These are phyloP conservation scores for Daldinia sp. DNA, from an alignment of 2,329 filamentous ascomycete species.

Conservation along the genomic window DNA sequence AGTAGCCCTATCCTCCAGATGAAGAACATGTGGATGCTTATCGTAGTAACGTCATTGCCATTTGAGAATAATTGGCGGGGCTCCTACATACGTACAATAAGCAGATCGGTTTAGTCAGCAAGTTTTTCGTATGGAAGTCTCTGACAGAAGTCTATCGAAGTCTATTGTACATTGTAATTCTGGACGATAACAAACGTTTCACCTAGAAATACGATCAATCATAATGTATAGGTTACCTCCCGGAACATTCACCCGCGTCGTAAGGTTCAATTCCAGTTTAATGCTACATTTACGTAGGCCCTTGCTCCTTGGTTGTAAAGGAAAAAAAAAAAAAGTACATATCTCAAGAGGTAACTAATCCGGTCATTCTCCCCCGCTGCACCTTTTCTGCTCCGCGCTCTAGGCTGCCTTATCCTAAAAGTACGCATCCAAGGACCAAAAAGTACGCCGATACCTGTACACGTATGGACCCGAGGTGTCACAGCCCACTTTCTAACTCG, in stretches of 20 bases:
- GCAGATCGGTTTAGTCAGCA: constrained; percentile 13
- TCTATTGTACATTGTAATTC: constrained; percentile 8
- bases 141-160: background rate
- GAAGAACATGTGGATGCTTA: constrained; percentile 24
- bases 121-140: background rate
- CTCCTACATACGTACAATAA: constrained; percentile 2
- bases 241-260: constrained; percentile 6
- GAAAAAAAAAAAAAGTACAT: background rate
- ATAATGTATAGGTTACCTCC: constrained; percentile 9
- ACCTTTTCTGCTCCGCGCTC: constrained; percentile 16
- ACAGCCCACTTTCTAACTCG: constrained; percentile 41
- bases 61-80: constrained; percentile 31
- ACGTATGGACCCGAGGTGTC: constrained; percentile 37
- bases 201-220: background rate
- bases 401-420: constrained; percentile 10
- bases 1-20: constrained; percentile 8
- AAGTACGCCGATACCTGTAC: constrained; percentile 22
- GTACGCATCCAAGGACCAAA: background rate
- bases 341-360: background rate
- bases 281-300: background rate
- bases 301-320: background rate
- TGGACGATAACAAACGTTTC: background rate
- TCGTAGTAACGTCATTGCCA: constrained; percentile 37
- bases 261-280: background rate
- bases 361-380: constrained; percentile 6